Evolutionary conservation across 108 stramenopile species (phyloP).

Genomic region (Nitzschia sp.): DNA sequence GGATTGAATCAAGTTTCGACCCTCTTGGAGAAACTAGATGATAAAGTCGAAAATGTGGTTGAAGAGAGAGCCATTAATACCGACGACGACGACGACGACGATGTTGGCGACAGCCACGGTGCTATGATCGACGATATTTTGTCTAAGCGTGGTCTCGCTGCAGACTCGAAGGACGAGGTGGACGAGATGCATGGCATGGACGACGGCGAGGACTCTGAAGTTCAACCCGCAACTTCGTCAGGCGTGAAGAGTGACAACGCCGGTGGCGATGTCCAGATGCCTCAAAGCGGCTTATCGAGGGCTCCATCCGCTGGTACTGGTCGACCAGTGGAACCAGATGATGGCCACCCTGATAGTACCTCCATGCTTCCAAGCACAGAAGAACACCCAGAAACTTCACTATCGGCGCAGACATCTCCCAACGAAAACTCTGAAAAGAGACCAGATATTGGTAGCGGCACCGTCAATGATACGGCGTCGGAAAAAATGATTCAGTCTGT

Average conservation of each 20-base stretch:
- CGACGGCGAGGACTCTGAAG: not conserved
- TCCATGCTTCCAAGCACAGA: not conserved
- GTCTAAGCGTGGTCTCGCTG: conserved; percentile 46
- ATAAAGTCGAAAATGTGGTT: conserved; percentile 64
- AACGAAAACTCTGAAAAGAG: not conserved
- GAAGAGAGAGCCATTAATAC: conserved; percentile 36
- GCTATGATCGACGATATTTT: conserved; percentile 41
- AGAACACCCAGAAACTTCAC: not conserved
- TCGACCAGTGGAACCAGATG: not conserved
- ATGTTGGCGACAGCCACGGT: not conserved
- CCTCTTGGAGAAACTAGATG: conserved; percentile 76
- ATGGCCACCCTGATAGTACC: not conserved
- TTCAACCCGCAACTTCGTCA: not conserved
- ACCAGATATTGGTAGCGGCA: not conserved
- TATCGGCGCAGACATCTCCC: too few relatives aligned
- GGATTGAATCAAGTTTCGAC: conserved; percentile 53
- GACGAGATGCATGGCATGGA: not conserved
- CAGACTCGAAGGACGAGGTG: conserved; percentile 21
- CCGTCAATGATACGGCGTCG: too few relatives aligned
- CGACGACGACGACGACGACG: conserved; percentile 20
- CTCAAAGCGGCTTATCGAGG: not conserved
- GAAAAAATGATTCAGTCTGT: too few relatives aligned
- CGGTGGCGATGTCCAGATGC: not conserved
- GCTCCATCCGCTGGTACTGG: too few relatives aligned
- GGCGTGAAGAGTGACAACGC: not conserved